Percentiles rank a stretch among this genome's conserved stretches.
phyloP scores from a whole-genome alignment of 805 yeast species.

The Ogataea degrootiae region DNA sequence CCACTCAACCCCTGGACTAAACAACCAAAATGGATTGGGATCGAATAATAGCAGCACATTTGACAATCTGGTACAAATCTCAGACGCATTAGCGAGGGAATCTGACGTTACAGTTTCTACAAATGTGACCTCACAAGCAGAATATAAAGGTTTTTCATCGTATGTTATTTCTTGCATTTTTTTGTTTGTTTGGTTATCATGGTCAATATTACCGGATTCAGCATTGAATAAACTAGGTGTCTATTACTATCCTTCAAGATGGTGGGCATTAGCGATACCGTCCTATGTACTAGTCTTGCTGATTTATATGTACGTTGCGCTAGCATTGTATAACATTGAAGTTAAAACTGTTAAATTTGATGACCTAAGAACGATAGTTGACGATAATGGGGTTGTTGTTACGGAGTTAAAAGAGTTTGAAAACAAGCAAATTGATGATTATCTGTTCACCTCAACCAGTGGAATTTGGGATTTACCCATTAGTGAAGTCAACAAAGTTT shows the following conservation, averaged over 20 bases:
- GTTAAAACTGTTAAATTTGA: conserved; percentile 55
- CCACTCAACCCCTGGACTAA: conserved; percentile 20
- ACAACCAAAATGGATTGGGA: background rate
- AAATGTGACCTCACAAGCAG: conserved; percentile 54
- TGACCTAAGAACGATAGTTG: conserved; percentile 62
- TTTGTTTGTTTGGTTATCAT: conserved; percentile 52
- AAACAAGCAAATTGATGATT: conserved; percentile 26
- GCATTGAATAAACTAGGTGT: conserved; percentile 49
- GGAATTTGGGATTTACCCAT: conserved; percentile 88
- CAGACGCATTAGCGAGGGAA: conserved; percentile 57
- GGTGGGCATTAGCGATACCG: conserved; percentile 87
- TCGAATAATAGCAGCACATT: conserved; percentile 7
- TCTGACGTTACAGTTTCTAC: conserved; percentile 62
- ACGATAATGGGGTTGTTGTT: conserved; percentile 44
- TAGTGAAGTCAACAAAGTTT: conserved; percentile 57
- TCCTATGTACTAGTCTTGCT: conserved; percentile 63
- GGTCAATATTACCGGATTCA: conserved; percentile 73
- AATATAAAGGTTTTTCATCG: conserved; percentile 84
- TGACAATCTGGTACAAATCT: conserved; percentile 18
- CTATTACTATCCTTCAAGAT: conserved; percentile 77
- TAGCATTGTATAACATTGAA: conserved; percentile 75
- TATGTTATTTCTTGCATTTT: conserved; percentile 62
- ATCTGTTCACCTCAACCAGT: conserved; percentile 57
- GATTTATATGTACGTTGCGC: conserved; percentile 66
- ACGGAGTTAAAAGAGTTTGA: conserved; percentile 17